Percentiles rank a stretch among this genome's conserved stretches.
Conservation (phyloP, 257 asterid genomes). For the Solanum commersonii region DNA sequence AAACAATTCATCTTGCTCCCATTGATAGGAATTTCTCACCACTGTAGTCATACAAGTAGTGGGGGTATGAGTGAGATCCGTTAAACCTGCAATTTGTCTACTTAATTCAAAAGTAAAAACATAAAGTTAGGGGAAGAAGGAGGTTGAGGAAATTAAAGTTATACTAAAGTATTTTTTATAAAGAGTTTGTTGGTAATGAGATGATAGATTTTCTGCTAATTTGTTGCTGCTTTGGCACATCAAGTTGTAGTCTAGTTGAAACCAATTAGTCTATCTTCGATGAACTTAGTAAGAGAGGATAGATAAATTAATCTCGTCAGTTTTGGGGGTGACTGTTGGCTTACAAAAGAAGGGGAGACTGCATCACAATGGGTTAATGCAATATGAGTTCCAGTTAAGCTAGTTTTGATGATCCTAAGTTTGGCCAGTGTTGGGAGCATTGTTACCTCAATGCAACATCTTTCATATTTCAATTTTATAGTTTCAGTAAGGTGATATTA, state of each 20-base stretch:
- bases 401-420: not conserved
- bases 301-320: not conserved
- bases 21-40: not conserved
- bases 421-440: not conserved
- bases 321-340: not conserved
- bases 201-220: not conserved
- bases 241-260: not conserved
- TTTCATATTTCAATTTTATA: not conserved
- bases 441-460: not conserved
- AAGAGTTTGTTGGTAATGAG: not conserved
- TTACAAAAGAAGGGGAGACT: not conserved
- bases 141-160: not conserved
- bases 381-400: not conserved
- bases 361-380: not conserved
- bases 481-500: not conserved
- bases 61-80: not conserved
- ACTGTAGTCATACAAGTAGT: not conserved
- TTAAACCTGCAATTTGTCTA: not conserved
- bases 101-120: not conserved
- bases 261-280: not conserved
- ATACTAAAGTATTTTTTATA: not conserved
- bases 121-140: not conserved
- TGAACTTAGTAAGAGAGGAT: not conserved
- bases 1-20: not conserved
- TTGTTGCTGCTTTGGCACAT: not conserved